Percentiles rank a stretch among this genome's conserved stretches.
Conservation (phyloP, 331 rosid genomes). For the Malus hybrid region DNA sequence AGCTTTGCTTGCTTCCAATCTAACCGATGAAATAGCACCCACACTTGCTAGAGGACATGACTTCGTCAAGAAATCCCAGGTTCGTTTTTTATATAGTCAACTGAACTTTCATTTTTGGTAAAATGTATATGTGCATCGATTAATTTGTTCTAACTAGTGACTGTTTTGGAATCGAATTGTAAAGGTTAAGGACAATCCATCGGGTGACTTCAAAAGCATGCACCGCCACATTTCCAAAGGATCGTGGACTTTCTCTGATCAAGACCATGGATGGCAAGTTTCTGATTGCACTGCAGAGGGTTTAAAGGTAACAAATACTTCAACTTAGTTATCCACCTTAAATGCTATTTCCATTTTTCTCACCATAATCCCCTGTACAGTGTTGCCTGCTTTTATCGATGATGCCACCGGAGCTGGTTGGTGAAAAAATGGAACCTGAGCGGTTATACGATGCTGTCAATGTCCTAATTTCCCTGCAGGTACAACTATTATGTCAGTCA, state of each 20-base stretch:
- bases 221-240: slow-evolving; percentile 55
- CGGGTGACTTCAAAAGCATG: slow-evolving; percentile 42
- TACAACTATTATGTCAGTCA: background rate
- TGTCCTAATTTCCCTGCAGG: slow-evolving; percentile 42
- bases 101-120: no score
- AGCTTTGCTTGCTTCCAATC: background rate
- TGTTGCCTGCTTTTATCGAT: slow-evolving; percentile 29
- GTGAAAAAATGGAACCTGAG: slow-evolving; percentile 29
- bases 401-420: slow-evolving; percentile 25
- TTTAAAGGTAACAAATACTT: slow-evolving; percentile 26
- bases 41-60: no score
- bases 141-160: background rate
- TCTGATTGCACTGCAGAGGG: slow-evolving; percentile 68
- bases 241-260: slow-evolving; percentile 49
- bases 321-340: background rate
- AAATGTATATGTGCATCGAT: no score
- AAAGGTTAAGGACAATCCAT: slow-evolving; percentile 41
- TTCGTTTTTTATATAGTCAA: no score
- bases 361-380: background rate
- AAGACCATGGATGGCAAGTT: slow-evolving; percentile 61
- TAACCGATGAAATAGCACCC: no score
- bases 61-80: no score
- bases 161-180: background rate
- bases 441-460: slow-evolving; percentile 46
- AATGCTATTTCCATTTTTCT: background rate